Conservation (phyloP, 129 eudicot genomes). For the Chrysanthemum seticuspe region DNA sequence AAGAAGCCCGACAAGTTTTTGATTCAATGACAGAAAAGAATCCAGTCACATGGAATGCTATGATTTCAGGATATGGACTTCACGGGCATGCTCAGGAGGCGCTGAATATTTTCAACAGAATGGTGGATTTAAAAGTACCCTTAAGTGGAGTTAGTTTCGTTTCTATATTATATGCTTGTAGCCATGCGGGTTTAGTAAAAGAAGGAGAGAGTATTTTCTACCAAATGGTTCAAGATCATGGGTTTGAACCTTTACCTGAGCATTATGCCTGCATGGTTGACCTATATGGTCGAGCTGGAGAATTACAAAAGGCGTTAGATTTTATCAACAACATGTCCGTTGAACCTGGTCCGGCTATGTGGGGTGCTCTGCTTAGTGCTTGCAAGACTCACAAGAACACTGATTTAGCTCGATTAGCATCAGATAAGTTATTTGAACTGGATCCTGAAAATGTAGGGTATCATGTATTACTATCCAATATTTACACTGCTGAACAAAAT, state of each 20-base stretch:
- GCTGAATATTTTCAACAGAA: conserved; percentile 48
- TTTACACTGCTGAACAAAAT: conserved; percentile 68
- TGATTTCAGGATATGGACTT: conserved; percentile 93
- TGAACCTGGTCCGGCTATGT: conserved; percentile 66
- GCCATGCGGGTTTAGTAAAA: conserved; percentile 81
- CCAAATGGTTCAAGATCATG: conserved; percentile 66
- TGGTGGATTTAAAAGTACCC: conserved; percentile 48
- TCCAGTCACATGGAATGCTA: conserved; percentile 85
- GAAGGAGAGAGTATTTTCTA: conserved; percentile 73
- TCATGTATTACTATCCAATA: conserved; percentile 81
- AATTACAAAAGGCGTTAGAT: conserved; percentile 60
- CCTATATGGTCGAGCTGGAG: conserved; percentile 84
- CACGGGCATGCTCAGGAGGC: conserved; percentile 93
- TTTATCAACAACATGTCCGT: conserved; percentile 71
- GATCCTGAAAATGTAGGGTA: conserved; percentile 85
- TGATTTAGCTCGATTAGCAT: conserved; percentile 72
- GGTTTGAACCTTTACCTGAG: conserved; percentile 63
- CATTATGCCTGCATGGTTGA: conserved; percentile 99
- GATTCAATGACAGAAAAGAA: conserved; percentile 66
- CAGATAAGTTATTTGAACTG: conserved; percentile 66
- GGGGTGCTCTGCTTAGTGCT: conserved; percentile 94
- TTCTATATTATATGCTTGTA: conserved; percentile 75
- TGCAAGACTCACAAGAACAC: conserved; percentile 80
- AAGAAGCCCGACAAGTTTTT: conserved; percentile 62
- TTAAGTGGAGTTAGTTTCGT: conserved; percentile 71